Conservation (phyloP, 176 grass and related monocot genomes). For the Miscanthus lutarioriparius region DNA sequence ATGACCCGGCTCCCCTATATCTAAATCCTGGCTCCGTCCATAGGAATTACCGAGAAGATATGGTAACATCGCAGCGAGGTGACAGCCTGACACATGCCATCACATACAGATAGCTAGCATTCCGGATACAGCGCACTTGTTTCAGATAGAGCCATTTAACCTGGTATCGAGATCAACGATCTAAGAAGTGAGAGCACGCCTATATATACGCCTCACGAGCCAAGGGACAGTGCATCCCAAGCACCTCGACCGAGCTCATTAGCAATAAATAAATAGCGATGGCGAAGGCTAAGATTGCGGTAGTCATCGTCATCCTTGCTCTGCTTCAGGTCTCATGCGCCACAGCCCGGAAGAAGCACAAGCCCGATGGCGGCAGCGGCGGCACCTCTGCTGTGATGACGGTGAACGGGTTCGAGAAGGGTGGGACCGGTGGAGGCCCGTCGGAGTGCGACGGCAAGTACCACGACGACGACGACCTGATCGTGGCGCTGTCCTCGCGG, state of each 20-base stretch:
- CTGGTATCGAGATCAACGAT: neutral
- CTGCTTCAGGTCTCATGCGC: neutral
- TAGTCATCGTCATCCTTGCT: neutral
- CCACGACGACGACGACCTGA: conserved; percentile 44
- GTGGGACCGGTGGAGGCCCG: conserved; percentile 26
- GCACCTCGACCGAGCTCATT: neutral
- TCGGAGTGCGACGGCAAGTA: conserved; percentile 37
- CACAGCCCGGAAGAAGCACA: too few relatives aligned
- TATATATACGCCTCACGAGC: neutral
- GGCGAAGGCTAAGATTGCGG: neutral
- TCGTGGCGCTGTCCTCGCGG: conserved; percentile 47
- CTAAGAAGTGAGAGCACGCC: neutral
- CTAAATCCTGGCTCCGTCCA: too few relatives aligned
- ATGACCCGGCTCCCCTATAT: too few relatives aligned
- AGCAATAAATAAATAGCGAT: neutral
- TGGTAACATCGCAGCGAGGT: neutral
- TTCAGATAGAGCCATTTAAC: neutral
- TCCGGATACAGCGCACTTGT: too few relatives aligned
- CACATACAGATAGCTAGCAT: too few relatives aligned
- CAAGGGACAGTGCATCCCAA: neutral
- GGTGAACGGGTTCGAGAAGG: conserved; percentile 35
- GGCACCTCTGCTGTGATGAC: conserved; percentile 35
- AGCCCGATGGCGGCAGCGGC: neutral
- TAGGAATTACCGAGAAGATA: neutral
- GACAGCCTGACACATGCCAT: neutral